Evolutionary conservation across 352 stramenopile genomes (phyloP), one percentile per base, ranked within the genome.

Genomic region (Saprolegnia parasitica): DNA sequence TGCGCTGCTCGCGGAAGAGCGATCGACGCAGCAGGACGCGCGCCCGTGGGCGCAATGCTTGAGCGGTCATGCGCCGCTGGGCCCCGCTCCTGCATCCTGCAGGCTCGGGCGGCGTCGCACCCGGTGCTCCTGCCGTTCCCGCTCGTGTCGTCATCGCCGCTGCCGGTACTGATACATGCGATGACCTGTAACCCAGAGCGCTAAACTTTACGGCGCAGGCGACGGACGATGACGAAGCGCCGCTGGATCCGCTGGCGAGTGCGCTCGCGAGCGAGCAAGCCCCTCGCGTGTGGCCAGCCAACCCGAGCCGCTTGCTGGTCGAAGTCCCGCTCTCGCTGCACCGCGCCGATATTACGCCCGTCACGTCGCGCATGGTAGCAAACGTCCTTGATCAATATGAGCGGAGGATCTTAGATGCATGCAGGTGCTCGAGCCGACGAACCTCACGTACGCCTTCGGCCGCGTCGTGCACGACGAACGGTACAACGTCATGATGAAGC

Each of bases 321-420:
- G 83, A 95, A 62, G 73, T 92, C 71, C 81, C 84, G 47, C 83
- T 93, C 76, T 85, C 82, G 63, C 68, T 76, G 20, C 68, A 77
- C 8, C 79, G 74, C 39, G 71, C 76, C 20, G 74, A 87, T 72
- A 81, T 93, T 58, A 79, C 87, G 18, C 81, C 86, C 0, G 72
- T 67, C 72, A 74, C 76, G 24, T 56, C 66, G 15, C 67, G 63
- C 6, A 77, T 95, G 66, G 63, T 70, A 35, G 40, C 8, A 58
- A 4, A 18, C 56, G 8, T 39, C 49, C 32, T 40, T 29, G 16
- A n/a, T 24, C 29, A 9, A 0, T 60, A 0, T n/a, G 60, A 26
- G 9, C 57, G 29, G 29, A 35, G 29, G 35, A 6, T 26, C 49
- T 60, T 23, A 0, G 20, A 26, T 68, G 3, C 42, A 26, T 68